Base-by-base conservation (phyloP, 306 rosid genomes). In the Malus sylvestris region DNA sequence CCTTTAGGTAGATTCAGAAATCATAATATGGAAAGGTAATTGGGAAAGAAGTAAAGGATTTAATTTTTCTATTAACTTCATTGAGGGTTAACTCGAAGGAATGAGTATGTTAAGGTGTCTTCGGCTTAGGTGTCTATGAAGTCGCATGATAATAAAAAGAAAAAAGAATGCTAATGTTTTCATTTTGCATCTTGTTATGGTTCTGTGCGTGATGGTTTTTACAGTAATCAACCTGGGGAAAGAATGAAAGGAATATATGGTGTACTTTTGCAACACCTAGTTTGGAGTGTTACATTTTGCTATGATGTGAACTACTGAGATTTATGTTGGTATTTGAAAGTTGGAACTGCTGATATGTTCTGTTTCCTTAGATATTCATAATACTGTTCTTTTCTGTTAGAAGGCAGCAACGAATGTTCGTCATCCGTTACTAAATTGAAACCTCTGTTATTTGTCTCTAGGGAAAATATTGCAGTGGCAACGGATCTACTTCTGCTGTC, bases 401-500 rank as follows among this genome's bases (percentile, higher is more conserved):
- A 45, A 70, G 58, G 52, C 29, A 71, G 60, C 68, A 70, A 15
- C n/a, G 23, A 27, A 30, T 59, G 44, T 62, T 14, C n/a, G 32
- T 61, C 27, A 38, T 38, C 38, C 9, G 49, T 33, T 57, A 33
- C 60, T 38, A 64, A 45, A 61, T 55, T 68, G 42, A 40, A 61
- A 71, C 53, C 49, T 67, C 25, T 76, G 53, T 72, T 64, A 27
- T 75, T 45, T 70, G 40, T 79, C 58, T 87, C 62, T 76, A 91
- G 97, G 81, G 81, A 82, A 79, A 82, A 79, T 75, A 88, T 75
- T 59, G 59, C 40, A 75, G 83, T 75, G 89, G 82, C 76, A 86
- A 84, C 70, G 89, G 87, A 72, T 82, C 96, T 71, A 81, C 88
- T 70, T 86, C 97, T 74, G 85, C 76, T 66, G 67, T 85, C 14